Conservation (phyloP, 129 eudicot species). For the sunflower (Helianthus annuus) region DNA sequence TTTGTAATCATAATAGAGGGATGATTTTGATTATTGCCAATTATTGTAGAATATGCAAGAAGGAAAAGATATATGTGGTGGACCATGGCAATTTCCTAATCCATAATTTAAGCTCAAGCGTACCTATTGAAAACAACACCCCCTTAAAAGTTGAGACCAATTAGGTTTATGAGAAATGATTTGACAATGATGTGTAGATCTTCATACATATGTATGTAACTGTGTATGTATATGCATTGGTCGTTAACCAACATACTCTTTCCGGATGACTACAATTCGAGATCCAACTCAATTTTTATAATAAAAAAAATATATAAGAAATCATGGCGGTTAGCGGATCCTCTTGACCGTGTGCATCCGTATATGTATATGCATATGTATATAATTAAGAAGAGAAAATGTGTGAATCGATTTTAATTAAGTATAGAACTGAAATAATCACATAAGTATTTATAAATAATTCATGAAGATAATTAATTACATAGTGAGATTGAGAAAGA, state of each 20-base stretch:
- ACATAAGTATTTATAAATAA: too few relatives aligned
- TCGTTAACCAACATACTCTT: neutral
- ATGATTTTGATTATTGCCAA: conserved; percentile 13
- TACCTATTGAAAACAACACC: conserved; percentile 31
- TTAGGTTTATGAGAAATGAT: conserved; percentile 26
- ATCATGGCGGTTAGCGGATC: neutral
- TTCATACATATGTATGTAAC: neutral
- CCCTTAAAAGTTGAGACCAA: conserved; percentile 30
- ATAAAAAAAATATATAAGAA: neutral
- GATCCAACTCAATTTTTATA: neutral
- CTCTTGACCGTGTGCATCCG: too few relatives aligned
- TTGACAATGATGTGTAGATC: conserved; percentile 13
- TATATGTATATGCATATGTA: too few relatives aligned
- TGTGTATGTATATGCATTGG: neutral
- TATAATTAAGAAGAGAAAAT: too few relatives aligned
- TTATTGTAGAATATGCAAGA: conserved; percentile 23
- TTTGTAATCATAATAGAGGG: neutral
- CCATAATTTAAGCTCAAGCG: conserved; percentile 35
- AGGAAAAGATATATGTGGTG: conserved; percentile 26
- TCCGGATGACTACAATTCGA: neutral
- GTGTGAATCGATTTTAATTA: too few relatives aligned
- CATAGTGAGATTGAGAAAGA: neutral
- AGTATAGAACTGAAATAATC: too few relatives aligned
- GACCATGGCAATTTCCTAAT: conserved; percentile 30
- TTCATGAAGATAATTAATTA: too few relatives aligned